A percentile compares a stretch with the other conserved stretches of the same genome.
Conservation (phyloP, 495 filamentous ascomycete species). For the Neurospora sp. region DNA sequence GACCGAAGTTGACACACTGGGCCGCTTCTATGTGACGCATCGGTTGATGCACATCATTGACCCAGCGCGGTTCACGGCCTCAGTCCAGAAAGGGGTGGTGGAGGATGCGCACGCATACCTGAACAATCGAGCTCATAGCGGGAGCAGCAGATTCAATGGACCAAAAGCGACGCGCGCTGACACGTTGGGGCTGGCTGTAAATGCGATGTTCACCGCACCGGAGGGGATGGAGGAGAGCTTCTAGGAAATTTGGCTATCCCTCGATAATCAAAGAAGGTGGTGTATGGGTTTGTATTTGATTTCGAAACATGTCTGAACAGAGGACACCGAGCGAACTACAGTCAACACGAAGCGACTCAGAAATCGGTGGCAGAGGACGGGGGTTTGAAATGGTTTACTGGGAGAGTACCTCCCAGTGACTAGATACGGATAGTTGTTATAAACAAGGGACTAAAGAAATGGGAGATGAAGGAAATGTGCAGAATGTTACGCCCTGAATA, state of each 20-base stretch:
- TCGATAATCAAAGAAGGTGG: too few relatives aligned
- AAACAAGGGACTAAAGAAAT: neutral
- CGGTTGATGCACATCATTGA: constrained; percentile 27
- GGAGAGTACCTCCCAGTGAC: neutral
- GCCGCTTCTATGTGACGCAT: constrained; percentile 35
- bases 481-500: neutral
- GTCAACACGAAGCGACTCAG: neutral
- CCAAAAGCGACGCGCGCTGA: constrained; percentile 4
- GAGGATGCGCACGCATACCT: constrained; percentile 26
- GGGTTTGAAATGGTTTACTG: neutral
- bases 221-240: constrained; percentile 17
- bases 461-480: neutral
- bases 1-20: constrained; percentile 21
- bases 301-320: neutral
- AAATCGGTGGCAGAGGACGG: neutral
- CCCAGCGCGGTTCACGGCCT: constrained; percentile 10
- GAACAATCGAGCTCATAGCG: constrained; percentile 30
- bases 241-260: neutral
- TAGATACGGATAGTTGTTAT: neutral
- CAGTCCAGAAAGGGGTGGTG: constrained; percentile 14
- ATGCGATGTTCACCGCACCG: constrained; percentile 8
- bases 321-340: neutral
- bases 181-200: constrained; percentile 13
- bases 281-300: neutral
- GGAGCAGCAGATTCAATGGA: constrained; percentile 1